Evolutionary conservation across 805 yeast species (phyloP), one percentile per base, ranked within the genome.

Genomic region (Lipomyces spencermartinsiae): DNA sequence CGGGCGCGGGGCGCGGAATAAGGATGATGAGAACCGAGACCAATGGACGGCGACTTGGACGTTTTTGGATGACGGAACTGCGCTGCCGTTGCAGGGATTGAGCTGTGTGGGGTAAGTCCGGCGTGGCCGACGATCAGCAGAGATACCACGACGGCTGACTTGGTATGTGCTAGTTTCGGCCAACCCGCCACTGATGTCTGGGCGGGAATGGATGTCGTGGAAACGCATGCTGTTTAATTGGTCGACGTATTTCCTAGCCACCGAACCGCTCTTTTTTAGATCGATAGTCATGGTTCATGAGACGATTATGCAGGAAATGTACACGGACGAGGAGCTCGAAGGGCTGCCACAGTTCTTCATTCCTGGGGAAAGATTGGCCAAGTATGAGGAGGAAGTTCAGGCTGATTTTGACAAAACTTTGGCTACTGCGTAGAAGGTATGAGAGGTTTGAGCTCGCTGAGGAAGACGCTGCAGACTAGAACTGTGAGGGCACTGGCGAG

Each of bases 171-270:
- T 59, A 59, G 62, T 59, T 19, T 49, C 35, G 12, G 56, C 62
- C 2, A 49, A 59, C 37, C 62, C 62, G n/a, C 59, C 62, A 19
- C 33, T 19, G n/a, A 9, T 14, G 25, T 9, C 62, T 10, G 59
- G 62, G 12, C 61, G 62, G 9, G 62, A 59, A n/a, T 25, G 62
- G 10, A 9, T 12, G 29, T 43, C 62, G 62, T 59, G 62, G 62
- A 22, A 39, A 16, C 25, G 62, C n/a, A 39, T 59, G 53, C 14
- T 59, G 34, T 59, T 49, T 37, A 19, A 3, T n/a, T 29, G 35
- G n/a, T 59, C 62, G n/a, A 10, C 60, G 25, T 59, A 59, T 33
- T 22, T 59, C 10, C 35, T 59, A 9, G 62, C 62, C 3, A 19
- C 12, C 1, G 62, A 59, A 31, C 62, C 62, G 35, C 25, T 14